Base-by-base conservation (phyloP, 2,329 filamentous ascomycete genomes). In the Beauveria australis region DNA sequence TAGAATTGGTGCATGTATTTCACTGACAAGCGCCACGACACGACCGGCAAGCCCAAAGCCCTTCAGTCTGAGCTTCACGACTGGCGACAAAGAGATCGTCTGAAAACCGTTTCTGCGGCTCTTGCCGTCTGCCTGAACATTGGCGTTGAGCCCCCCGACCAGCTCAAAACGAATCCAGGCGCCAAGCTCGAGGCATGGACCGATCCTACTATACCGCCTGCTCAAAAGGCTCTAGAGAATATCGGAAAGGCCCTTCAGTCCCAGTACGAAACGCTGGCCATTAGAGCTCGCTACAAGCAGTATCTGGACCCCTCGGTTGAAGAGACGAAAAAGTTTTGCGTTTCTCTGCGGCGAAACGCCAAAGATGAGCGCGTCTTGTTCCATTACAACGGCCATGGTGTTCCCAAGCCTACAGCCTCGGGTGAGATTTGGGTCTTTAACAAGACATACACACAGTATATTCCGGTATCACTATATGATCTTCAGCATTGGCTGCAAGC, bases 1-100 rank as follows among this genome's bases (percentile, higher is more conserved):
- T 74, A 96, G 89, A 95, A 91, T 66, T 99, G 96, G 85, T 97
- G 96, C 79, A 97, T 97, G 93, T 99, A 99, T 76, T 99, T 90
- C 74, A 97, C 93, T 64, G 94, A 99, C 75, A 97, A 97, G 75
- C 88, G 93, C 58, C 94, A 99, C 75, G 94, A 97, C 72, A 94
- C 91, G 24, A 93, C 91, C 41, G 94, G 92, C 24, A 91, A 92
- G 66, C 91, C 92, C 18, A 91, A 92, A 71, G 82, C 85, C 57
- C 81, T 80, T 19, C 73, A 77, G 28, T 84, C 83, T 66, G 80
- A 85, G 64, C 77, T 96, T 6, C 89, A 96, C 71, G 94, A 97
- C 72, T 99, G 94, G 94, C 89, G 94, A 62, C 97, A 97, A 89
- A 88, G 92, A 67, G 94, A 99, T 73, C 85, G 94, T 16, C 80